Percentiles rank a stretch among this genome's conserved stretches.
phyloP scores from a whole-genome alignment of 805 yeast genomes.

The Barnettozyma siamensis region DNA sequence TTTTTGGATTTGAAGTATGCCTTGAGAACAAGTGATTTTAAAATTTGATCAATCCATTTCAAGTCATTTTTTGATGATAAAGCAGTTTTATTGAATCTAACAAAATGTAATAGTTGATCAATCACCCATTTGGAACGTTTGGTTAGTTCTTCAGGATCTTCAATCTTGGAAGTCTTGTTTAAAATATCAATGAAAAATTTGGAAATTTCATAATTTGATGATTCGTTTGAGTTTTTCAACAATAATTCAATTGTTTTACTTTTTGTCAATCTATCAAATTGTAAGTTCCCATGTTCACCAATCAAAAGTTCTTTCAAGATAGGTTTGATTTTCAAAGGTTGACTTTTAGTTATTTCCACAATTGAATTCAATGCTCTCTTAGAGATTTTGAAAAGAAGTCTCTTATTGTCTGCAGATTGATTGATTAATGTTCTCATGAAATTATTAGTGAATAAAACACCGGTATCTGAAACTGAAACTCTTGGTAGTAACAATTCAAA shows the following conservation, averaged over 20 bases:
- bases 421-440: slow-evolving; percentile 68
- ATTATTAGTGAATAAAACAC: slow-evolving; percentile 50
- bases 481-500: slow-evolving; percentile 43
- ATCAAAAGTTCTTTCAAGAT: slow-evolving; percentile 31
- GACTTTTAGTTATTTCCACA: slow-evolving; percentile 31
- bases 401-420: slow-evolving; percentile 61
- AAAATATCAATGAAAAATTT: slow-evolving; percentile 18
- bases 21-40: slow-evolving; percentile 26
- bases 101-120: slow-evolving; percentile 51
- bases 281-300: slow-evolving; percentile 50
- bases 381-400: slow-evolving; percentile 65
- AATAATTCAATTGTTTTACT: slow-evolving; percentile 52
- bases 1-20: slow-evolving; percentile 27
- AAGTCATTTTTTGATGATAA: slow-evolving; percentile 19
- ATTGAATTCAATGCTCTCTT: slow-evolving; percentile 42
- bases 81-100: slow-evolving; percentile 37
- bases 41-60: slow-evolving; percentile 27
- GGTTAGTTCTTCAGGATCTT: slow-evolving; percentile 10
- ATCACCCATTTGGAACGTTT: slow-evolving; percentile 44
- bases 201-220: slow-evolving; percentile 12
- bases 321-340: slow-evolving; percentile 32
- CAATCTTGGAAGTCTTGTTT: slow-evolving; percentile 5
- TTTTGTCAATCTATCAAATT: slow-evolving; percentile 74
- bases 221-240: slow-evolving; percentile 8
- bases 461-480: slow-evolving; percentile 20